Evolutionary conservation across 257 asterid species (phyloP).

Genomic region (Scutellaria galericulata): DNA sequence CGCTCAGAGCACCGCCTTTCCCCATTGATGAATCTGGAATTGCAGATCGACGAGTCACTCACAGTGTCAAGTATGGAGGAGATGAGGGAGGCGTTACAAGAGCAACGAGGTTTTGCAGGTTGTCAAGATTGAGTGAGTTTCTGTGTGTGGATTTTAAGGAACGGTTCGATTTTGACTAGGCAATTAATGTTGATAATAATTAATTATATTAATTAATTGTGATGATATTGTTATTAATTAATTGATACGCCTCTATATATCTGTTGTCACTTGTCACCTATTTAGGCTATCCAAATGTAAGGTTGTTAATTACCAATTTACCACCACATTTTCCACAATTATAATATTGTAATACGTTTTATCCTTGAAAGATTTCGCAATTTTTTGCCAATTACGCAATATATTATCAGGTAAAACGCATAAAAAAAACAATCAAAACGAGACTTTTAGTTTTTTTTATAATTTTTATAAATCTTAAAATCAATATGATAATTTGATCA

Average conservation of each 20-base stretch:
- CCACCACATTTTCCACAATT: too few species aligned
- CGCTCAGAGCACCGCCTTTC: constrained; percentile 60
- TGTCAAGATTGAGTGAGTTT: not conserved
- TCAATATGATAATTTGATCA: too few species aligned
- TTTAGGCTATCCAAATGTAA: constrained; percentile 16
- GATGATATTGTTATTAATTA: not conserved
- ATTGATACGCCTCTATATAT: constrained; percentile 9
- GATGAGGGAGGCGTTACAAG: not conserved
- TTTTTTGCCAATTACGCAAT: too few species aligned
- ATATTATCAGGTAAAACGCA: too few species aligned
- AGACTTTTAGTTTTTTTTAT: too few species aligned
- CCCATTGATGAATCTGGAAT: constrained; percentile 46
- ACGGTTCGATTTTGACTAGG: constrained; percentile 14
- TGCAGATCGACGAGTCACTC: not conserved
- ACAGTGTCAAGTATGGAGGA: not conserved
- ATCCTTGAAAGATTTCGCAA: too few species aligned
- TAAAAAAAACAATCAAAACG: too few species aligned
- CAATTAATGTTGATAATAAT: not conserved
- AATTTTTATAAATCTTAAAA: too few species aligned
- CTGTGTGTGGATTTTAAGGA: not conserved
- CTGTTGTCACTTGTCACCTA: not conserved
- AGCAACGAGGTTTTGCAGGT: not conserved
- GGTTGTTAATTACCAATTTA: too few species aligned
- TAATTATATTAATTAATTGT: not conserved
- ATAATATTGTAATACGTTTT: too few species aligned